phyloP scores from a whole-genome alignment of 148 eudicot genomes.

The Amaranthus cruentus region DNA sequence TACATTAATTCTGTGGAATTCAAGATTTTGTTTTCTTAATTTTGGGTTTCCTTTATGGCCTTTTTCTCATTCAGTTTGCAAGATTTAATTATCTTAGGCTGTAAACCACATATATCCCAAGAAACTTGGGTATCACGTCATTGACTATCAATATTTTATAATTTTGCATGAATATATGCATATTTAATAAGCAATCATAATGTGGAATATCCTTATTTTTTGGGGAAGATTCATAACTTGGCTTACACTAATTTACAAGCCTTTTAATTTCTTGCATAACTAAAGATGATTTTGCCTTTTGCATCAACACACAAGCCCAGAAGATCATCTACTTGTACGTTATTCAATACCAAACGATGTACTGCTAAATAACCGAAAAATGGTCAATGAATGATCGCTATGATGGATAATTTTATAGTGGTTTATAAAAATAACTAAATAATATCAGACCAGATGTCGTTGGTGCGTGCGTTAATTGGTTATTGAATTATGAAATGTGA shows the following conservation, averaged over 20 bases:
- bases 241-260: not conserved
- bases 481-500: too few species aligned
- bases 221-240: not conserved
- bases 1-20: not conserved
- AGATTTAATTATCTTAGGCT: not conserved
- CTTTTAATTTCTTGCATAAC: conserved; percentile 1
- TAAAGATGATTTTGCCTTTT: conserved; percentile 8
- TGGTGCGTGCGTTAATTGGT: too few species aligned
- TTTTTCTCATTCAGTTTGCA: conserved; percentile 6
- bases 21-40: conserved; percentile 4
- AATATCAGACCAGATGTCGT: too few species aligned
- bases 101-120: not conserved
- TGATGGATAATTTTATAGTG: too few species aligned
- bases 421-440: too few species aligned
- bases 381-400: too few species aligned
- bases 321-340: conserved; percentile 5
- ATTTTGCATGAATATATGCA: not conserved
- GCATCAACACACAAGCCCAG: conserved; percentile 11
- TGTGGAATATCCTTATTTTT: not conserved
- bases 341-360: too few species aligned
- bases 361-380: too few species aligned
- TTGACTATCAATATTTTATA: not conserved
- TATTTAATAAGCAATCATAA: conserved; percentile 7
- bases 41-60: not conserved
- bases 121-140: conserved; percentile 19